Conservation (phyloP, 2,329 filamentous ascomycete genomes). For the Decorospora gaudefroyi region DNA sequence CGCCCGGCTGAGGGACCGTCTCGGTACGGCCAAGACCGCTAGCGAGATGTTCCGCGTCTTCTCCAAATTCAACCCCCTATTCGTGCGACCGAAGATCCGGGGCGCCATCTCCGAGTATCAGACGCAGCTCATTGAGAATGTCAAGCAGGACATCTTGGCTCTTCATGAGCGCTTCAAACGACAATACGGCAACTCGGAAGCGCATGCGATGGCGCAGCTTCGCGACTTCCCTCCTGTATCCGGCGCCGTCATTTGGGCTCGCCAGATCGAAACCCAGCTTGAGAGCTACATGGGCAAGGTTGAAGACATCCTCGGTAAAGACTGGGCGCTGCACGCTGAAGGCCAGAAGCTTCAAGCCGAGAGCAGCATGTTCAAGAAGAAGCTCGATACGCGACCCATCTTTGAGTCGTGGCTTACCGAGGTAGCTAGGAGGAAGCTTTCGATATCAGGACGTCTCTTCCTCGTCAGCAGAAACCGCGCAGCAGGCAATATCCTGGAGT, state of each 20-base stretch:
- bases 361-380: constrained; percentile 91
- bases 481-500: constrained; percentile 84
- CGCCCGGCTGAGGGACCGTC: constrained; percentile 83
- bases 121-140: constrained; percentile 95
- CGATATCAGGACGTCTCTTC: constrained; percentile 90
- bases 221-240: constrained; percentile 95
- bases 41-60: constrained; percentile 99
- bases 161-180: constrained; percentile 98
- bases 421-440: constrained; percentile 83
- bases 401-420: constrained; percentile 96
- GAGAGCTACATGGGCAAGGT: constrained; percentile 98
- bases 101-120: constrained; percentile 98
- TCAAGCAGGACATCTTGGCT: constrained; percentile 91
- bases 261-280: constrained; percentile 94
- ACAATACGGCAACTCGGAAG: constrained; percentile 97
- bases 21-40: constrained; percentile 93
- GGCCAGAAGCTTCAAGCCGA: constrained; percentile 92
- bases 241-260: constrained; percentile 95
- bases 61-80: constrained; percentile 98
- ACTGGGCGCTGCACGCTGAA: constrained; percentile 93
- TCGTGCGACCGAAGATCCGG: constrained; percentile 98
- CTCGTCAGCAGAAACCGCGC: constrained; percentile 85
- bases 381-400: constrained; percentile 89
- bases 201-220: constrained; percentile 96
- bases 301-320: constrained; percentile 92